phyloP scores from a whole-genome alignment of 1,284 basidiomycete genomes.

The Irpex sp. region DNA sequence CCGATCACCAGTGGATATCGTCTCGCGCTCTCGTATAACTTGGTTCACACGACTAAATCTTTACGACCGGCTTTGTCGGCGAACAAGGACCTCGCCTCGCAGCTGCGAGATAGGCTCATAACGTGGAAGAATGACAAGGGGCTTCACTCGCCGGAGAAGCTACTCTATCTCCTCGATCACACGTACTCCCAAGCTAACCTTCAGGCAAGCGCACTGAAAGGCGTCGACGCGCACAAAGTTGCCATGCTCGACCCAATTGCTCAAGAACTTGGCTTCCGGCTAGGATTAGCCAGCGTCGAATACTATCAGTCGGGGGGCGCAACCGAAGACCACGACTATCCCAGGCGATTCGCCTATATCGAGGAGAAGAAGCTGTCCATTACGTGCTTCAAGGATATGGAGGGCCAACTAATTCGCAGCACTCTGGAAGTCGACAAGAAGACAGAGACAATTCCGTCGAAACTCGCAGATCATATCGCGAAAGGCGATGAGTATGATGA shows the following conservation, averaged over 20 bases:
- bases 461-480: conserved; percentile 24
- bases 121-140: conserved; percentile 17
- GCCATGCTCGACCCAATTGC: conserved; percentile 17
- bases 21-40: conserved; percentile 43
- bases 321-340: conserved; percentile 23
- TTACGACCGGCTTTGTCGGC: conserved; percentile 14
- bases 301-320: conserved; percentile 30
- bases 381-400: neutral
- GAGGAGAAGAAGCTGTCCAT: neutral
- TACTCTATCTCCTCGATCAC: conserved; percentile 23
- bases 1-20: conserved; percentile 41
- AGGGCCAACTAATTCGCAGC: neutral
- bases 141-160: conserved; percentile 10
- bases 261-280: conserved; percentile 16
- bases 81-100: conserved; percentile 2
- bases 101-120: conserved; percentile 12
- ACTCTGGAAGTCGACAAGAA: neutral
- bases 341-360: neutral
- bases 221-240: conserved; percentile 19
- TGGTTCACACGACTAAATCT: conserved; percentile 21
- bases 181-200: conserved; percentile 22
- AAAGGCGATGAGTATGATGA: conserved; percentile 33
- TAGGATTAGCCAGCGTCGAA: conserved; percentile 36
- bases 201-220: conserved; percentile 20
- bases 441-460: conserved; percentile 26